A percentile compares a stretch with the other conserved stretches of the same genome.
Conservation (phyloP, 2,329 filamentous ascomycete species). For the Neoscytalidium dimidiatum region DNA sequence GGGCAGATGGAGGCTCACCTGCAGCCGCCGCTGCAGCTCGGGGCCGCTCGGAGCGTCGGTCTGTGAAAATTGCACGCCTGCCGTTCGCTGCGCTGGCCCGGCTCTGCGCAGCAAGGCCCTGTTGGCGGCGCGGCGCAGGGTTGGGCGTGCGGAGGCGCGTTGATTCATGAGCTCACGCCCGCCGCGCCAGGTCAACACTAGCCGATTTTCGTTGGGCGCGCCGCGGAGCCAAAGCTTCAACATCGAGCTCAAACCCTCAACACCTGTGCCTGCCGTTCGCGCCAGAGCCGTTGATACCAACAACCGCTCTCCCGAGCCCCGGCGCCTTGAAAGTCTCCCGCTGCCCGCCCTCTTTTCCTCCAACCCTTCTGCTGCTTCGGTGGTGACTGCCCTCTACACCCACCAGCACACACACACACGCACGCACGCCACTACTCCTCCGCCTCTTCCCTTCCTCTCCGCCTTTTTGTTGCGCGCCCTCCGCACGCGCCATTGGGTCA, state of each 20-base stretch:
- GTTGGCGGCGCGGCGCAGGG: slow-evolving; percentile 1
- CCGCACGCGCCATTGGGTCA: slow-evolving; percentile 17
- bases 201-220: slow-evolving; percentile 21
- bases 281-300: slow-evolving; percentile 7
- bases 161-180: slow-evolving; percentile 4
- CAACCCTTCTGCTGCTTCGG: slow-evolving; percentile 25
- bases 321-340: slow-evolving; percentile 9
- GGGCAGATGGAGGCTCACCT: slow-evolving; percentile 12
- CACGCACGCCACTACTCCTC: slow-evolving; percentile 20
- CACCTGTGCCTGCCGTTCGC: slow-evolving; percentile 4
- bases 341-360: slow-evolving; percentile 22
- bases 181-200: slow-evolving; percentile 18
- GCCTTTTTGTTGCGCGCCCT: slow-evolving; percentile 25
- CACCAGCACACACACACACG: not conserved
- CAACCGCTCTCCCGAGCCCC: slow-evolving; percentile 1
- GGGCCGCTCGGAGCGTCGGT: slow-evolving; percentile 4
- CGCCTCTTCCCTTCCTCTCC: slow-evolving; percentile 21
- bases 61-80: slow-evolving; percentile 10
- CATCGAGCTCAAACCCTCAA: slow-evolving; percentile 13
- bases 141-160: slow-evolving; percentile 14
- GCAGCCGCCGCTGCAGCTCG: not conserved
- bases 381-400: slow-evolving; percentile 23
- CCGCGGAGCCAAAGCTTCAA: slow-evolving; percentile 18
- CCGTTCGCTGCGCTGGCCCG: not conserved
- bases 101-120: not conserved